phyloP scores from a whole-genome alignment of 2,329 filamentous ascomycete species.

The Aspergillus tanneri region DNA sequence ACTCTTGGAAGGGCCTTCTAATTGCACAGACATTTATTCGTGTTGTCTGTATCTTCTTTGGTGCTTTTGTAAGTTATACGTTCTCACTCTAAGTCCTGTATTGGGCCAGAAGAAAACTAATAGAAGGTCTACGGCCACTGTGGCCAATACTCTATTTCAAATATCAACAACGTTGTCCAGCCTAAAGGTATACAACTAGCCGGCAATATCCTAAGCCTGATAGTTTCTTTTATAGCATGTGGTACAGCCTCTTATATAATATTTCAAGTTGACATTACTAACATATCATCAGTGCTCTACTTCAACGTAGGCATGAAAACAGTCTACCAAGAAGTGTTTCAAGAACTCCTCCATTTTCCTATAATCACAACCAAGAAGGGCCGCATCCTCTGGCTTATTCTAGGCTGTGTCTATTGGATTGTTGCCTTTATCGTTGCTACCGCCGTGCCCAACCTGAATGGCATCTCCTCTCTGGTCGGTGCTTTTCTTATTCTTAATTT shows the following conservation, averaged over 20 bases:
- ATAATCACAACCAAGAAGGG: constrained; percentile 49
- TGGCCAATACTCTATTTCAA: constrained; percentile 46
- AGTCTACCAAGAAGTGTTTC: constrained; percentile 53
- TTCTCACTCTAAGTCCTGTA: no score
- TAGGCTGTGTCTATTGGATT: constrained; percentile 59
- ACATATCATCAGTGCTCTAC: constrained; percentile 41
- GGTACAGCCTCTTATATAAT: constrained; percentile 17
- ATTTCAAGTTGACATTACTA: not conserved
- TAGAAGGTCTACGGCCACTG: constrained; percentile 35
- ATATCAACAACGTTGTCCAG: constrained; percentile 34
- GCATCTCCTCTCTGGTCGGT: constrained; percentile 51
- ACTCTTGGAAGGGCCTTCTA: no score
- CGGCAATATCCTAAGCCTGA: constrained; percentile 46
- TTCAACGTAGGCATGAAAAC: constrained; percentile 55
- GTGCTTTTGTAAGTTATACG: constrained; percentile 24
- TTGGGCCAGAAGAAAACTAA: not conserved
- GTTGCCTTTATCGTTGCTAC: constrained; percentile 57
- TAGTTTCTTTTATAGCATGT: constrained; percentile 49
- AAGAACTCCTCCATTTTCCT: constrained; percentile 53
- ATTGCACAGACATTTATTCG: constrained; percentile 39
- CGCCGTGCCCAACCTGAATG: constrained; percentile 54
- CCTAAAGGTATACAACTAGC: constrained; percentile 49
- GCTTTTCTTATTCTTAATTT: constrained; percentile 59
- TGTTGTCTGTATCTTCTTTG: constrained; percentile 37
- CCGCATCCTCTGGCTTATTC: constrained; percentile 50